Evolutionary conservation across 2,329 filamentous ascomycete species (phyloP), one percentile per base, ranked within the genome.

Genomic region (Scytalidium lignicola): DNA sequence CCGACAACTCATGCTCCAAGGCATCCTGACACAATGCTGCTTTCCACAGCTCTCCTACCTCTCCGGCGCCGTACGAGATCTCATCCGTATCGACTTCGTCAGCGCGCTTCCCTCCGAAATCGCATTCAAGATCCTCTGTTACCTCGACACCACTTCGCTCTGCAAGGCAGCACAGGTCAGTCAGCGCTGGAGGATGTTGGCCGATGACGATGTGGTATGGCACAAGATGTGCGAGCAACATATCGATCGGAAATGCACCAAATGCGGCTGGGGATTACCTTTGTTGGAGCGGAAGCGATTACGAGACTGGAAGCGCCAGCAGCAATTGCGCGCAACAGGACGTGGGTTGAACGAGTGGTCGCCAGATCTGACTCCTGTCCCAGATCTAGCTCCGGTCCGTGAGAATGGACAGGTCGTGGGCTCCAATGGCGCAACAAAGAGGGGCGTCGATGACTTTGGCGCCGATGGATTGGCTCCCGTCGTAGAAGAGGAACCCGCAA

Each of bases 191-290:
- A 80, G 89, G 54, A 81, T 81, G 50, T 73, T 99, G 39, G 92
- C 93, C n/a, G 93, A 97, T 61, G 92, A 96, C 63, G 92, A 99
- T 66, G 87, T 95, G 8, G 92, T 99, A 3, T 99, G 93, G 93
- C 88, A 96, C 64, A 87, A 86, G 55, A 96, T 97, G 91, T 99
- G 93, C 65, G 90, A 96, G 67, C 92, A 97, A 65, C 91, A 96
- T 67, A 95, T 96, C 59, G 89, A 95, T 65, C 78, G 90, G 52
- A 95, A 95, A 65, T 96, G 91, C 67, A 91, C 84, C 51, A 95
- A 93, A 65, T 99, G 93, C 64, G 92, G 93, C 20, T 97, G 91
- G 90, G 93, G 93, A 2, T 70, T 99, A 52, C 93, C 93, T 15
- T 71, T 95, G 49, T 72, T 99, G 45, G 93, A 99, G 63, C 81